phyloP scores from a whole-genome alignment of 2,329 filamentous ascomycete genomes.

The Aspergillus sp. region DNA sequence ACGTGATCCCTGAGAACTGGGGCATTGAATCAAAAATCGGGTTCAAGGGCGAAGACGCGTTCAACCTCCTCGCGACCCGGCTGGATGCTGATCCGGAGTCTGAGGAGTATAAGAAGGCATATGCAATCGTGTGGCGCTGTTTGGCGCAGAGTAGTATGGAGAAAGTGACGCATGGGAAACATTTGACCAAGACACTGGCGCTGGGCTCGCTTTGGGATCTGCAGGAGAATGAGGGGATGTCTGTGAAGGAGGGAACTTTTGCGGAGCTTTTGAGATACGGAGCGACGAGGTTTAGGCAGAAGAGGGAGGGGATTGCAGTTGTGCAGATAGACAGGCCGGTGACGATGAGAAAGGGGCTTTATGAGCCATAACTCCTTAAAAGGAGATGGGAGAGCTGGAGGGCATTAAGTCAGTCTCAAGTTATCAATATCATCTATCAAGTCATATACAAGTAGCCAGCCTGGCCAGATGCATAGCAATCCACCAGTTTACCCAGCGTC shows the following conservation, averaged over 20 bases:
- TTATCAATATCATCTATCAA: too few species aligned
- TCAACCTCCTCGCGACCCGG: background rate
- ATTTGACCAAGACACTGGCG: background rate
- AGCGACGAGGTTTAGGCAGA: background rate
- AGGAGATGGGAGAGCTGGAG: too few species aligned
- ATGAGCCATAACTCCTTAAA: background rate
- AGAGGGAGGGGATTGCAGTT: background rate
- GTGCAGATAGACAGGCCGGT: background rate
- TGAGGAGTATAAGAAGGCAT: background rate
- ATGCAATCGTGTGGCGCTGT: background rate
- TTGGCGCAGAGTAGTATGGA: constrained; percentile 1
- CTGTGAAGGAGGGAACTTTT: background rate
- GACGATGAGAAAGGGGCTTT: background rate
- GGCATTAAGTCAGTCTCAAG: too few species aligned
- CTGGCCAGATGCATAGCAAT: too few species aligned
- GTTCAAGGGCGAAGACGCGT: background rate
- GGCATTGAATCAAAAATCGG: background rate
- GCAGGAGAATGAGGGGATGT: background rate
- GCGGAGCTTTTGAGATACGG: background rate
- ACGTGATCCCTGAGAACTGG: background rate
- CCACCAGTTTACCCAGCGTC: too few species aligned
- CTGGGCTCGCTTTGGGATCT: background rate
- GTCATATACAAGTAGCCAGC: too few species aligned
- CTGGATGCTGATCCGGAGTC: background rate
- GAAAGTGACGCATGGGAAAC: background rate